Evolutionary conservation across 2,329 filamentous ascomycete genomes (phyloP).

Genomic region (Lachnellula arida): DNA sequence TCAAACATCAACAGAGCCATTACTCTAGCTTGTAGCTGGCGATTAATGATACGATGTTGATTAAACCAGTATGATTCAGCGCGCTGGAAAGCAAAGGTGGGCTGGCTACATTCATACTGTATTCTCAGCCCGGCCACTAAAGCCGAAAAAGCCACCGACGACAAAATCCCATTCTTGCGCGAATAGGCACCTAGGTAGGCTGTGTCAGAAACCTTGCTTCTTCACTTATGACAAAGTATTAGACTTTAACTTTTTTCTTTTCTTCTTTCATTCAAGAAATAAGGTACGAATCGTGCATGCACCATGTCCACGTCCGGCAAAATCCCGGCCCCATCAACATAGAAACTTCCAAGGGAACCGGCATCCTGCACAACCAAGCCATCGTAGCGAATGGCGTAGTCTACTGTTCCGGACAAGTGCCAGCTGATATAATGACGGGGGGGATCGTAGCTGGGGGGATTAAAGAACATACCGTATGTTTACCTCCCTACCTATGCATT

Average conservation of each 20-base stretch:
- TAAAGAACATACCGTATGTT: not conserved
- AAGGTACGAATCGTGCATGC: not conserved
- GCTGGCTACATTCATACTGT: no score
- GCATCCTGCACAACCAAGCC: conserved; percentile 4
- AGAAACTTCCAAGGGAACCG: not conserved
- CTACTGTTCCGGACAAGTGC: conserved; percentile 5
- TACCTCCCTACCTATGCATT: not conserved
- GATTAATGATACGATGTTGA: no score
- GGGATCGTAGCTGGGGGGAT: conserved; percentile 1
- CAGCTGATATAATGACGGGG: conserved; percentile 1
- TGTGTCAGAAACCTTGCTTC: not conserved
- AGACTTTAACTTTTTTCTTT: not conserved
- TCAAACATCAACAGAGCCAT: no score
- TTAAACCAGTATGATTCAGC: no score
- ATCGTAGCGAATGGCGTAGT: conserved; percentile 9
- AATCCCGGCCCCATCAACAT: conserved; percentile 1
- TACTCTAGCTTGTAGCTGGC: no score
- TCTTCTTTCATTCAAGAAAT: not conserved
- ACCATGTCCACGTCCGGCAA: conserved; percentile 5
- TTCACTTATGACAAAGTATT: not conserved
- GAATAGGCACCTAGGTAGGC: no score
- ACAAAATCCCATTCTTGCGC: no score
- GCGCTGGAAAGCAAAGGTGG: no score
- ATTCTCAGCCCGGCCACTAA: no score
- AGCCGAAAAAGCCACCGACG: no score